A percentile compares a stretch with the other conserved stretches of the same genome.
Evolutionary conservation across 2,329 filamentous ascomycete species (phyloP).

Genomic region (Pseudogymnoascus sp.): DNA sequence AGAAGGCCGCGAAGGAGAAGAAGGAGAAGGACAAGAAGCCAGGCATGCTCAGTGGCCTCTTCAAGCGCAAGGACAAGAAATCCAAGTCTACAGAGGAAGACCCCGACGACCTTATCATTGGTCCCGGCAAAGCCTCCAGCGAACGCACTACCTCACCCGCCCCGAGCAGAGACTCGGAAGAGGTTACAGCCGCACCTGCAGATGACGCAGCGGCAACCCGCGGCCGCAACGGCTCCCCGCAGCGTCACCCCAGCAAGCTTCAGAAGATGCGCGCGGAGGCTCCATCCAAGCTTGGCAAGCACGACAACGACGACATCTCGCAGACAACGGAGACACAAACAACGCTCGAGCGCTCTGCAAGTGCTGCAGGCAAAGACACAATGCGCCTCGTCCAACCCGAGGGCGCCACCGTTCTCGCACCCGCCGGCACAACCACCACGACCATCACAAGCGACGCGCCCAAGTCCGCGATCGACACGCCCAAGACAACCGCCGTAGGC

Average conservation of each 20-base stretch:
- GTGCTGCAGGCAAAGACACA: slow-evolving; percentile 21
- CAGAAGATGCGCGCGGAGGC: slow-evolving; percentile 49
- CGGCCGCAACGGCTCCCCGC: slow-evolving; percentile 29
- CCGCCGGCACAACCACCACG: slow-evolving; percentile 20
- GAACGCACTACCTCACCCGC: slow-evolving; percentile 33
- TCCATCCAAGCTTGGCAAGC: slow-evolving; percentile 21
- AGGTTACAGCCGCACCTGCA: slow-evolving; percentile 17
- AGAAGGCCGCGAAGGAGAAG: slow-evolving; percentile 60
- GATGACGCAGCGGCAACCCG: slow-evolving; percentile 20
- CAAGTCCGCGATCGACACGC: slow-evolving; percentile 30
- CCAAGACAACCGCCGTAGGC: slow-evolving; percentile 34
- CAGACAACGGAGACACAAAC: slow-evolving; percentile 23
- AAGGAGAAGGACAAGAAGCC: slow-evolving; percentile 46
- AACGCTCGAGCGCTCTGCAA: slow-evolving; percentile 20
- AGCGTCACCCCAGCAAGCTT: slow-evolving; percentile 57
- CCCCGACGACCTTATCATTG: slow-evolving; percentile 27
- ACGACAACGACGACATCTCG: slow-evolving; percentile 16
- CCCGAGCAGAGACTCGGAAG: slow-evolving; percentile 27
- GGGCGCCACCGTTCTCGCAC: background rate
- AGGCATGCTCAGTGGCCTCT: slow-evolving; percentile 57
- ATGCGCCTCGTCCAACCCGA: slow-evolving; percentile 16
- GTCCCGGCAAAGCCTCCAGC: slow-evolving; percentile 28
- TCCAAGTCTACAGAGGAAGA: slow-evolving; percentile 42
- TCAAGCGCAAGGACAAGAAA: slow-evolving; percentile 39
- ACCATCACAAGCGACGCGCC: slow-evolving; percentile 32